Base-by-base conservation (phyloP, 345 rosid species). In the Physaria fendleri region DNA sequence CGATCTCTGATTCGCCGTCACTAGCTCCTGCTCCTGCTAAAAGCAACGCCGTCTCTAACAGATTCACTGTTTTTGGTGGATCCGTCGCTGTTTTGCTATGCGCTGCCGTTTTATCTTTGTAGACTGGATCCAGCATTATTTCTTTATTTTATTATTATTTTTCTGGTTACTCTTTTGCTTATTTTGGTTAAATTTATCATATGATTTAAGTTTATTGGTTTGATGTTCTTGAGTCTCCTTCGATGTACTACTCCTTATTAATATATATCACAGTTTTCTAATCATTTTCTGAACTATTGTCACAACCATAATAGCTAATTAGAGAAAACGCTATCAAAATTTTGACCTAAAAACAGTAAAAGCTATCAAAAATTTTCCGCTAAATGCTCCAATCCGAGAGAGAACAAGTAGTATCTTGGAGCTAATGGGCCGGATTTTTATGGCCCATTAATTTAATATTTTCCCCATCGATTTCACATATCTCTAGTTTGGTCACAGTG, bases 31-130 rank as follows among this genome's bases (percentile, higher is more conserved):
- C 32, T 65, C 70, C 70, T 9, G 35, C 56, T 3, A 13, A 11
- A 23, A 55, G 54, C 23, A 9, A 4, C 16, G 69, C 55, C 23
- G 22, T 35, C 24, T 44, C 56, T 12, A 65, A 24, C 47, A 45
- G 29, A 34, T 54, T 15, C 53, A 8, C 62, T 0, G 56, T 44
- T 21, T 55, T 65, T 21, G 62, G 56, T 55, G 62, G 56, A 65
- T 55, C 55, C n/a, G 54, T 54, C 2, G 40, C 40, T 0, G 47
- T 45, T 43, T 3, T 65, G 5, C 39, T 65, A 35, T 45, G 16
- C 62, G 62, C 70, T 37, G 55, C 47, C 22, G 48, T 56, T 55
- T 65, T 45, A 18, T 17, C 62, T 56, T 4, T 65, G 23, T 65
- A 56, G 11, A 8, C 32, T 65, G 35, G 5, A n/a, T 14, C 30